Conservation (phyloP, 2,329 filamentous ascomycete genomes). For the Cladosporium sp. region DNA sequence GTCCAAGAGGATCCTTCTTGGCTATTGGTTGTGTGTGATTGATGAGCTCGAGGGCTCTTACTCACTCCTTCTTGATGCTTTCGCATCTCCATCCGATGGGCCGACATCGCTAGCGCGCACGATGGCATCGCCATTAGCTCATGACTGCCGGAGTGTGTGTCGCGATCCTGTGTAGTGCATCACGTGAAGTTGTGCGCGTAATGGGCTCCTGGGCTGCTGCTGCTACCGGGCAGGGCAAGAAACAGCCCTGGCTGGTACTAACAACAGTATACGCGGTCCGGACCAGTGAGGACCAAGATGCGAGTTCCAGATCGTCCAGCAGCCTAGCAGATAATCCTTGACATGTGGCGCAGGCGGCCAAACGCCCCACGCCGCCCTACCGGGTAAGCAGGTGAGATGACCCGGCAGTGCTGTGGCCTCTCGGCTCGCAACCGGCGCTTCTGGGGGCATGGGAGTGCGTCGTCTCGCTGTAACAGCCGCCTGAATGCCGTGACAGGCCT, state of each 20-base stretch:
- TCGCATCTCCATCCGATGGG: background rate
- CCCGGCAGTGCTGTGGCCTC: constrained; percentile 14
- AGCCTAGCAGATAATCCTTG: constrained; percentile 9
- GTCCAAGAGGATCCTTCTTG: constrained; percentile 18
- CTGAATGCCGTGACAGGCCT: constrained; percentile 10
- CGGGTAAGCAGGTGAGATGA: constrained; percentile 18
- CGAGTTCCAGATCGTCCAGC: constrained; percentile 17
- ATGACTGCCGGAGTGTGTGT: background rate
- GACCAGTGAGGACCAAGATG: constrained; percentile 19
- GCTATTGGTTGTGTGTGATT: constrained; percentile 12
- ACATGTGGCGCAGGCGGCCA: constrained; percentile 16
- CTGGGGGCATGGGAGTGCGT: background rate
- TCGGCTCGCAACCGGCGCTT: constrained; percentile 22
- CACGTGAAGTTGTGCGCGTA: background rate
- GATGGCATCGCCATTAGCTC: constrained; percentile 2
- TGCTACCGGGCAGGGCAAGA: background rate
- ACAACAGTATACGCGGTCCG: constrained; percentile 2
- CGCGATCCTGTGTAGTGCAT: background rate
- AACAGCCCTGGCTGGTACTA: constrained; percentile 1
- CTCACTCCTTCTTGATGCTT: background rate
- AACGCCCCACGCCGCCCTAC: constrained; percentile 19
- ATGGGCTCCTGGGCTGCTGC: background rate
- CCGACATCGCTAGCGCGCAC: background rate
- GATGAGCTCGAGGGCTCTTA: constrained; percentile 17
- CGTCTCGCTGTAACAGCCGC: constrained; percentile 7